Evolutionary conservation across 1,284 basidiomycete species (phyloP), one percentile per base, ranked within the genome.

Genomic region (Tilletia indica): DNA sequence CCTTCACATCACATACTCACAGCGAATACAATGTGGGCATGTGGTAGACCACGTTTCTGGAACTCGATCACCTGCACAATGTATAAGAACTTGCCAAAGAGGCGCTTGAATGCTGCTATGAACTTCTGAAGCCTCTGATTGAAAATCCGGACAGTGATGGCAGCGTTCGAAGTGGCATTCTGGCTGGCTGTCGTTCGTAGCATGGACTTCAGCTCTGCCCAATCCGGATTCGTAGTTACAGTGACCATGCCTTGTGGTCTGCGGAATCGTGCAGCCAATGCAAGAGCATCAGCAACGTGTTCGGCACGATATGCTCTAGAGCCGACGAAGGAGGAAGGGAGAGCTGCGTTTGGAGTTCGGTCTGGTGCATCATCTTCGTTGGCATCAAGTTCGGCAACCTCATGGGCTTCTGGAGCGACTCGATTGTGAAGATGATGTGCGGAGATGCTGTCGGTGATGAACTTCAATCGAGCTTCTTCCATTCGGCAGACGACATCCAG

Each of bases 51-150:
- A 25, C 58, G 58, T 31, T 61, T 61, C 19, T 61, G 58, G 34
- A 61, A 61, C 58, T 61, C 58, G 58, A 61, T 61, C 16, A 61
- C 58, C 25, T 38, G 14, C 6, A 61, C 19, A 31, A 61, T 4
- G 58, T 61, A 61, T 3, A 31, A 5, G 25, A 61, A 34, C 19
- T 25, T 38, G 14, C 25, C 21, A 9, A 31, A 61, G 21, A n/a
- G 14, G 5, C 16, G 4, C 34, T 38, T 61, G 21, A 61, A 34
- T 31, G 5, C 4, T 3, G 4, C 5, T 19, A 61, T 12, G 34
- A 25, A 8, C 58, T 61, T 61, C 4, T 25, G 21, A 6, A 61
- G 58, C 5, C 58, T 11, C 25, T 6, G 5, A 14, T 5, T 4
- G 58, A 61, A 61, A 8, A 61, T 31, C 14, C 58, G 4, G 12